Conservation (phyloP, 371 early-diverging fungal species). For the Umbelopsis sp. region DNA sequence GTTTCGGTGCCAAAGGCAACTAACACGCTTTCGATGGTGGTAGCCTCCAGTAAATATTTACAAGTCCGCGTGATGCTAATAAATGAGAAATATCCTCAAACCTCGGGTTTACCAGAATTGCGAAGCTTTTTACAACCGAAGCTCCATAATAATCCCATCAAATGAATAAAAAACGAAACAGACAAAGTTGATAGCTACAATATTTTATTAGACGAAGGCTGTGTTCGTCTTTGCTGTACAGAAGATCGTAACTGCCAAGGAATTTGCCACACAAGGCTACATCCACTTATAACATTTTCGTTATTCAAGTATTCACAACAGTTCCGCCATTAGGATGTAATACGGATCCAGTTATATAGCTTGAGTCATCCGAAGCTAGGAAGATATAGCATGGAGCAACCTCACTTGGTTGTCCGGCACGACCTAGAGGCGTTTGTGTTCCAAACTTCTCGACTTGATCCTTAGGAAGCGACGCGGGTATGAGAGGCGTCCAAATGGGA, state of each 20-base stretch:
- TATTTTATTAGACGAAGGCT: too few relatives aligned
- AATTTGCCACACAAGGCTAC: not conserved
- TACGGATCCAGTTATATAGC: constrained; percentile 56
- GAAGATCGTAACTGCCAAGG: not conserved
- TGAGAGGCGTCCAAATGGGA: constrained; percentile 57
- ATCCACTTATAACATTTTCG: too few relatives aligned
- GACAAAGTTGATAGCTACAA: too few relatives aligned
- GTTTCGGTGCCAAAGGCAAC: too few relatives aligned
- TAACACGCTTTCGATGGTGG: too few relatives aligned
- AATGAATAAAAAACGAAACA: too few relatives aligned
- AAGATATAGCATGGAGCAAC: constrained; percentile 52
- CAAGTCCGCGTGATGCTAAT: not conserved
- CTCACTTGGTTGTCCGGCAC: constrained; percentile 58
- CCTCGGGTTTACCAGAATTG: too few relatives aligned
- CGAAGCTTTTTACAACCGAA: too few relatives aligned
- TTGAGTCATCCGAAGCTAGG: constrained; percentile 48
- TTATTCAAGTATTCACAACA: constrained; percentile 8
- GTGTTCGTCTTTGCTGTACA: too few relatives aligned
- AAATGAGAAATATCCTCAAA: not conserved
- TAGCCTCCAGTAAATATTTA: too few relatives aligned
- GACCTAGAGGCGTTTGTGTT: constrained; percentile 50
- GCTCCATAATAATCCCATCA: too few relatives aligned
- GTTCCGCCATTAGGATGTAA: constrained; percentile 57
- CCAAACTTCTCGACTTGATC: constrained; percentile 50
- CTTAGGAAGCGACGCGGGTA: constrained; percentile 53